phyloP scores from a whole-genome alignment of 352 stramenopile genomes.

The Phytophthora cactorum region DNA sequence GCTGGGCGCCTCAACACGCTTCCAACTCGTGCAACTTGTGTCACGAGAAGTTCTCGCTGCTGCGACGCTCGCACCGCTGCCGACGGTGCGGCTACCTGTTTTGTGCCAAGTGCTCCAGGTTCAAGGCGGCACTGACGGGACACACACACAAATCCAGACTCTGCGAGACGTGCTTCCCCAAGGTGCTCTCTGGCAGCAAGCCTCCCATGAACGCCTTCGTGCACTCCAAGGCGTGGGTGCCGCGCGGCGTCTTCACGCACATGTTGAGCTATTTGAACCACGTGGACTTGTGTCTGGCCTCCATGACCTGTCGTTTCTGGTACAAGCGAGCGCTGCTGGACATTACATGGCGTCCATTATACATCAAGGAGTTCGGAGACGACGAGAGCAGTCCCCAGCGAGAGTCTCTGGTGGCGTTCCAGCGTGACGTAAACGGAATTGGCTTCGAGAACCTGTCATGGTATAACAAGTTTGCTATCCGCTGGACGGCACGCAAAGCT shows the following conservation, averaged over 20 bases:
- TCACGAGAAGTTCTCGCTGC: constrained; percentile 81
- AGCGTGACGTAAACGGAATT: constrained; percentile 85
- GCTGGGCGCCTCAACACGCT: constrained; percentile 74
- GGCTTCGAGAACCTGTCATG: constrained; percentile 87
- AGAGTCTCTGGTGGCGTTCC: constrained; percentile 86
- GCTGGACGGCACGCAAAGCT: constrained; percentile 80
- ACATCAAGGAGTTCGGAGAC: constrained; percentile 84
- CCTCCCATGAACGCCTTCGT: constrained; percentile 87
- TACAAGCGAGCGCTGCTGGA: constrained; percentile 87
- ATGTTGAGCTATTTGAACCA: constrained; percentile 91
- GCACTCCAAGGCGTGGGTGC: constrained; percentile 87
- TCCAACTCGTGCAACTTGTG: constrained; percentile 82
- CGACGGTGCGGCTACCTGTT: constrained; percentile 82
- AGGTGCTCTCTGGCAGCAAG: constrained; percentile 76
- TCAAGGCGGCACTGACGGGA: constrained; percentile 72
- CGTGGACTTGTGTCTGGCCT: constrained; percentile 83
- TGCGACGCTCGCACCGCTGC: constrained; percentile 83
- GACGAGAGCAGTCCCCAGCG: constrained; percentile 81
- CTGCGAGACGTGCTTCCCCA: constrained; percentile 86
- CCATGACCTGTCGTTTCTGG: constrained; percentile 88
- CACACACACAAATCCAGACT: constrained; percentile 89
- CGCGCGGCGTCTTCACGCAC: constrained; percentile 84
- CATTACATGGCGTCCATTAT: constrained; percentile 87
- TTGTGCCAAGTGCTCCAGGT: constrained; percentile 85
- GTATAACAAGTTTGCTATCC: constrained; percentile 87